Evolutionary conservation across 2,329 filamentous ascomycete species (phyloP), one percentile per base, ranked within the genome.

Genomic region (Colletotrichum graminicola): DNA sequence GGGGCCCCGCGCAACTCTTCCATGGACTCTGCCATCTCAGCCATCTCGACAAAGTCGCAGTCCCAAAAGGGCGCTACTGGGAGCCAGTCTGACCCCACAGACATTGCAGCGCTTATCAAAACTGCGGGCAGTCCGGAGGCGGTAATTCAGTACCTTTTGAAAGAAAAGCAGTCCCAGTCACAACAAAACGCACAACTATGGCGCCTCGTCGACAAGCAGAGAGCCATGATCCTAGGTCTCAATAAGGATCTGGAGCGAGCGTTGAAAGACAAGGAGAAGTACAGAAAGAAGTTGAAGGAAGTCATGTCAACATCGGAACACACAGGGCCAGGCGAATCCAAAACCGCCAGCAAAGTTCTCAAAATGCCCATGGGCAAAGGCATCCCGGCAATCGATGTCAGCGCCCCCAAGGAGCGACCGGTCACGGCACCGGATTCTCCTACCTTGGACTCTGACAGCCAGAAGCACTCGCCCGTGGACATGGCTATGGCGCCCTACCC

Each of bases 201-300:
- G 96, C 92, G 94, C 62, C 84, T 99, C 57, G 94, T 99, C 61
- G 95, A 98, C 80, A 98, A 99, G 84, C 96, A 99, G 81, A 89
- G 95, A 73, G 91, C 94, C 21, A 95, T 99, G 91, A 94, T 99
- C 66, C 82, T 97, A 26, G 95, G 95, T 10, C 86, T 99, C 73
- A 98, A 98, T 78, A 97, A 96, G 80, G 96, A 99, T 79, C 85
- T 99, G 16, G 95, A 98, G 81, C 90, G 93, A 63, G 91, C 95
- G 1, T 82, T 97, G 74, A 97, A 97, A 79, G 96, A 98, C 76
- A 98, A 98, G 82, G 95, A 98, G 75, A 92, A 92, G 76, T 98
- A 98, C 79, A 91, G 93, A 76, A 95, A 92, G 80, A 97, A 96
- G 81, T 80, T 97, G 54, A 97, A 97, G 81, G 95, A 98, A 67